Evolutionary conservation across 768 basidiomycete species (phyloP), one percentile per base, ranked within the genome.

Genomic region (Tylopilus sp.): DNA sequence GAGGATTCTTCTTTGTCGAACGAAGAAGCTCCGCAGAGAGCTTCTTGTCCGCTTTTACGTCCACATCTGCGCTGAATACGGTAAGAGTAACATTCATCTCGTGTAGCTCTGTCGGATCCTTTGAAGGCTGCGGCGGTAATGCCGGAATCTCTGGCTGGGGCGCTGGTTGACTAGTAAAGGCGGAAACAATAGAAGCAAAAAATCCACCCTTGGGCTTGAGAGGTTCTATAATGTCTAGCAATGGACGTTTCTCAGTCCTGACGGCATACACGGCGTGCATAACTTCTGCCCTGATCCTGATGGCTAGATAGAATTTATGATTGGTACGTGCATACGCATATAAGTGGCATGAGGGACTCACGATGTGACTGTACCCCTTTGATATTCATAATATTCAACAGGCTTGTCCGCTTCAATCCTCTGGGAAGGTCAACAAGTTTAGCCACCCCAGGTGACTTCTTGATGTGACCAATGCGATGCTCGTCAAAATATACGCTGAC

Each of bases 1-100:
- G n/a, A n/a, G n/a, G n/a, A n/a, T n/a, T n/a, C n/a, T n/a, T n/a
- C 80, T 98, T 98, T 14, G 94, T 99, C 1, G 92, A 90, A 53
- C 96, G 78, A 54, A 88, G 80, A 33, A 98, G 74, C 67, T 33
- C 45, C 24, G 21, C 21, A 9, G 45, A 24, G 30, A 45, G 30
- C 11, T 45, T 45, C 26, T 33, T 31, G 31, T 33, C 21, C 14
- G 37, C 46, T 12, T 26, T 36, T 33, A 36, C 24, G 34, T 45
- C 45, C 1, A 33, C 45, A 13, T 45, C 45, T 36, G 34, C 33
- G 26, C 17, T 47, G 34, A 47, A 47, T 25, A 36, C 46, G 11
- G 46, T 47, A 3, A 47, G 24, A 17, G 65, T 60, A 14, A 75
- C 67, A 25, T 56, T 71, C 47, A 47, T 51, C 17, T 48, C 52